A percentile compares a stretch with the other conserved stretches of the same genome.
These are phyloP conservation scores for Suillus discolor DNA, from an alignment of 768 basidiomycete genomes.

Conservation along the genomic window DNA sequence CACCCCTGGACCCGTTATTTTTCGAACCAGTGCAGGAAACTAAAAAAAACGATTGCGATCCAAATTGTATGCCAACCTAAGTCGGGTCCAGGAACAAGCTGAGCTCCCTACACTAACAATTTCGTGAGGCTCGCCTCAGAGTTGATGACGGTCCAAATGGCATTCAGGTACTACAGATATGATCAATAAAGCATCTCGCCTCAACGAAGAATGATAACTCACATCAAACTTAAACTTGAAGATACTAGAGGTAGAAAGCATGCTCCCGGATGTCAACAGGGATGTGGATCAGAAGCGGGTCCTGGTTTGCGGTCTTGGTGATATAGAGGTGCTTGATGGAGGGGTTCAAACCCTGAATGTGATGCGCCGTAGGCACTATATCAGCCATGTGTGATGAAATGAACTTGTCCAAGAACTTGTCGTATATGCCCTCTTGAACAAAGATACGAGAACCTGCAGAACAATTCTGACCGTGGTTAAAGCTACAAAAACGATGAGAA, in stretches of 20 bases:
- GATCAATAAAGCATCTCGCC: background rate
- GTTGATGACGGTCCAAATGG: constrained; percentile 74
- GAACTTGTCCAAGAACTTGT: constrained; percentile 52
- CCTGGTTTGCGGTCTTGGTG: constrained; percentile 93
- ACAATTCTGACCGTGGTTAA: constrained; percentile 50
- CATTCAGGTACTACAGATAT: constrained; percentile 63
- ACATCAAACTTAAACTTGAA: no score
- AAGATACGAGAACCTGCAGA: constrained; percentile 60
- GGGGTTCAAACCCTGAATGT: constrained; percentile 68
- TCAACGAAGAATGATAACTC: constrained; percentile 35
- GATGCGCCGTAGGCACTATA: constrained; percentile 6
- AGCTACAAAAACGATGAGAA: constrained; percentile 27
- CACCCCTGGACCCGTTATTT: no score
- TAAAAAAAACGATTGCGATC: no score
- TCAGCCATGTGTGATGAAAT: constrained; percentile 4
- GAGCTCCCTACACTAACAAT: no score
- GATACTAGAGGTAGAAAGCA: constrained; percentile 94
- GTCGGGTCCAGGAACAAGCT: no score
- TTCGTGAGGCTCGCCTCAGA: no score
- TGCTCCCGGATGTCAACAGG: constrained; percentile 97
- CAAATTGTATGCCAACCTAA: no score
- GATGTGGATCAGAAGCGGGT: constrained; percentile 75
- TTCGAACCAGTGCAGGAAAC: no score
- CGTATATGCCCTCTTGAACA: constrained; percentile 59
- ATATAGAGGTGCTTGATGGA: constrained; percentile 89